phyloP scores from a whole-genome alignment of 1,139 yeast species.

The Kodamaea sp. region DNA sequence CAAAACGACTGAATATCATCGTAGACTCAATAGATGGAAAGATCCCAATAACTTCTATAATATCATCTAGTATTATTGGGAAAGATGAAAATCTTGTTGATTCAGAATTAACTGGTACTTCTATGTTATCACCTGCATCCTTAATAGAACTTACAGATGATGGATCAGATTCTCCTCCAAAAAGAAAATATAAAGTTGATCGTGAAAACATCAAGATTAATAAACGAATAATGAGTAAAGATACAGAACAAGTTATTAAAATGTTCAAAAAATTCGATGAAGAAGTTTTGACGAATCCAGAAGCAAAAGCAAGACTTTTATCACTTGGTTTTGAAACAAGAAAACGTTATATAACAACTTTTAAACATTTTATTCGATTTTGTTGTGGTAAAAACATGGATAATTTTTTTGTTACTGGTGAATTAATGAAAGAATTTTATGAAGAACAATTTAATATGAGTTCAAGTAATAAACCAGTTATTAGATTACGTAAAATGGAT shows the following conservation, averaged over 20 bases:
- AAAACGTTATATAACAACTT: constrained; percentile 17
- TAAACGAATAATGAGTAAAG: constrained; percentile 18
- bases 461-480: constrained; percentile 16
- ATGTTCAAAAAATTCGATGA: constrained; percentile 19
- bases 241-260: constrained; percentile 16
- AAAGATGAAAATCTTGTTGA: not conserved
- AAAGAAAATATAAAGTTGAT: constrained; percentile 13
- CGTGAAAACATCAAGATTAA: constrained; percentile 17
- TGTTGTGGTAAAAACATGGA: constrained; percentile 14
- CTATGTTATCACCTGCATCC: constrained; percentile 1
- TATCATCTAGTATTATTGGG: constrained; percentile 10
- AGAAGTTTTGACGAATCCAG: constrained; percentile 17
- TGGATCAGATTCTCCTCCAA: constrained; percentile 5
- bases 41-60: constrained; percentile 10
- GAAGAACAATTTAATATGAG: constrained; percentile 15
- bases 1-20: too few species aligned
- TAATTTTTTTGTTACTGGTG: constrained; percentile 17
- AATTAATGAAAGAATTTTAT: constrained; percentile 17
- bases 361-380: constrained; percentile 17
- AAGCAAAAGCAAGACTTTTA: constrained; percentile 16
- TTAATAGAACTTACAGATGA: not conserved
- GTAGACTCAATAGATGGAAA: too few species aligned
- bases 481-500: constrained; percentile 18
- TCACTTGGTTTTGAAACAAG: constrained; percentile 17
- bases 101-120: not conserved